Percentiles rank a stretch among this genome's conserved stretches.
Conservation (phyloP, 805 yeast species). For the Hanseniaspora lachancei region DNA sequence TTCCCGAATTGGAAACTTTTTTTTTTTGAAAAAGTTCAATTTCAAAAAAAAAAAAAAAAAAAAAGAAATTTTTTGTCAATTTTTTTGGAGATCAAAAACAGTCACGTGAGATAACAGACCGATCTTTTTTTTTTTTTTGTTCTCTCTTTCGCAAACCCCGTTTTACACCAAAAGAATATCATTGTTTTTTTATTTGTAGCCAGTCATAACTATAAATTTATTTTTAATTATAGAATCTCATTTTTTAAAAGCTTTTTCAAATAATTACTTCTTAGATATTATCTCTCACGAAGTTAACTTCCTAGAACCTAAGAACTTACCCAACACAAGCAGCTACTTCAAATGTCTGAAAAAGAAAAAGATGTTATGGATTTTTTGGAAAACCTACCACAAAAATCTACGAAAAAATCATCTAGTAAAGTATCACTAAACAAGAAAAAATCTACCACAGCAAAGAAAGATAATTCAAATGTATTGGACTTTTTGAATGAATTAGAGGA, state of each 20-base stretch:
- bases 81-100: too few relatives aligned
- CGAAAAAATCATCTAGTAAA: conserved; percentile 18
- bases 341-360: conserved; percentile 33
- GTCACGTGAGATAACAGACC: too few relatives aligned
- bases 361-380: conserved; percentile 72
- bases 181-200: too few relatives aligned
- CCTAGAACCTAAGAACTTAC: too few relatives aligned
- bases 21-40: background rate
- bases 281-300: too few relatives aligned
- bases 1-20: background rate
- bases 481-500: conserved; percentile 57
- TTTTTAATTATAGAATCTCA: too few relatives aligned
- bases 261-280: too few relatives aligned
- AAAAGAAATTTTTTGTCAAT: background rate
- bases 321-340: background rate
- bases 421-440: conserved; percentile 19
- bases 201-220: too few relatives aligned
- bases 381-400: conserved; percentile 54
- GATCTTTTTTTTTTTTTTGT: too few relatives aligned
- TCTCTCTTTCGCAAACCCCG: too few relatives aligned
- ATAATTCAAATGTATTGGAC: conserved; percentile 31
- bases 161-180: too few relatives aligned
- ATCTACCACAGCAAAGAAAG: conserved; percentile 20
- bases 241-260: too few relatives aligned
- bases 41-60: background rate